Evolutionary conservation across 331 rosid genomes (phyloP).

Genomic region (Spiraea crenata): DNA sequence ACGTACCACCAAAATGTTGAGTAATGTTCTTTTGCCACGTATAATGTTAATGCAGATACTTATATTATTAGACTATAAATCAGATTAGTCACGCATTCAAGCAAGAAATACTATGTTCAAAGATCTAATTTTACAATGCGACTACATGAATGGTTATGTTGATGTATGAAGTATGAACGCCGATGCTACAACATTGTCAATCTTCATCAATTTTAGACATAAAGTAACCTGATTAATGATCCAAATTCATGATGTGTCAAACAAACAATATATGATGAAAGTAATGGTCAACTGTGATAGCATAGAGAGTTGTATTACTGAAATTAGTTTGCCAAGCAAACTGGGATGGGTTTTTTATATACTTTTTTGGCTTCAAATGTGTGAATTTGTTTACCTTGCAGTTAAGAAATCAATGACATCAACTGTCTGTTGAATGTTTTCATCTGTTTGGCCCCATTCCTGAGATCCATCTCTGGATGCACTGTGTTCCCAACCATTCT

Average conservation of each 20-base stretch:
- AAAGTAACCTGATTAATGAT: no score
- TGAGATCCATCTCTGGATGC: conserved; percentile 62
- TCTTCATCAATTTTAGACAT: no score
- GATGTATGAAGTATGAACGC: no score
- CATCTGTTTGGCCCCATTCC: conserved; percentile 67
- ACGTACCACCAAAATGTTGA: background rate
- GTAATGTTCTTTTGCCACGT: background rate
- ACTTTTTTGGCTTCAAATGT: background rate
- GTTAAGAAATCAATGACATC: conserved; percentile 58
- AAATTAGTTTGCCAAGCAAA: background rate
- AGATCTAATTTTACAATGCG: no score
- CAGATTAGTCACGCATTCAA: background rate
- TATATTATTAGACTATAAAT: background rate
- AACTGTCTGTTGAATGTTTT: conserved; percentile 56
- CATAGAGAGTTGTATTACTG: no score
- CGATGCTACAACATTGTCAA: no score
- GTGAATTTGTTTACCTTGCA: conserved; percentile 42
- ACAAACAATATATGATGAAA: no score
- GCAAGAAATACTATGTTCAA: background rate
- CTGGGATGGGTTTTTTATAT: background rate
- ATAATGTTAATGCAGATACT: background rate
- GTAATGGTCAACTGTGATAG: no score
- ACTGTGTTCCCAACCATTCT: conserved; percentile 63
- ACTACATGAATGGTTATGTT: no score
- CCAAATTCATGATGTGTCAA: no score